phyloP scores from a whole-genome alignment of 768 basidiomycete species.

The Boletus eberwhitei region DNA sequence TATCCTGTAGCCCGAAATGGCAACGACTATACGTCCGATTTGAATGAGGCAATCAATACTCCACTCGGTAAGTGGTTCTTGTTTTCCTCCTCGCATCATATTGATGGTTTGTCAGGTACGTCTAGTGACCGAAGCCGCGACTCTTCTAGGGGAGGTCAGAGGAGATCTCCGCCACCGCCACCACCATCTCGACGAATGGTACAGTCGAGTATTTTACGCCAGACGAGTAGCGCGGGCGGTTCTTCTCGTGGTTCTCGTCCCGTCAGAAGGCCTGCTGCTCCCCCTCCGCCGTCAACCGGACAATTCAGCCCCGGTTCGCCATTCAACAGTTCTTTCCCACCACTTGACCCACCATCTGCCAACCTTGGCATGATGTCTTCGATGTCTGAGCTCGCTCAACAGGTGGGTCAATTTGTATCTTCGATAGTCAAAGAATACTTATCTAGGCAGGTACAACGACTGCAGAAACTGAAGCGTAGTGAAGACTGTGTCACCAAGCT shows the following conservation, averaged over 20 bases:
- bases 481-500: neutral
- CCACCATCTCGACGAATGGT: neutral
- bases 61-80: slow-evolving; percentile 2
- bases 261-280: slow-evolving; percentile 4
- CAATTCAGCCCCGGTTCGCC: neutral
- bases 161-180: neutral
- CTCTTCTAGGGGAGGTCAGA: neutral
- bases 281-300: slow-evolving; percentile 1
- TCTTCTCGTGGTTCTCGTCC: neutral
- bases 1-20: neutral
- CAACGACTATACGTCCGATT: neutral
- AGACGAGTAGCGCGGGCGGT: neutral
- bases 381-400: neutral
- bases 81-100: neutral
- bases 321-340: neutral
- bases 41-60: neutral
- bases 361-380: neutral
- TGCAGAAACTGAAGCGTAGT: neutral
- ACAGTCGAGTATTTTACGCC: neutral
- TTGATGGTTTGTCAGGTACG: slow-evolving; percentile 1
- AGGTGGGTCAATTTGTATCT: neutral
- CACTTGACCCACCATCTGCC: neutral
- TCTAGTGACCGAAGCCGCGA: neutral
- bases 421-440: rapidly evolving
- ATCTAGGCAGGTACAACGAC: neutral